phyloP scores from a whole-genome alignment of 2,329 filamentous ascomycete species.

The Colletotrichum paranaense region DNA sequence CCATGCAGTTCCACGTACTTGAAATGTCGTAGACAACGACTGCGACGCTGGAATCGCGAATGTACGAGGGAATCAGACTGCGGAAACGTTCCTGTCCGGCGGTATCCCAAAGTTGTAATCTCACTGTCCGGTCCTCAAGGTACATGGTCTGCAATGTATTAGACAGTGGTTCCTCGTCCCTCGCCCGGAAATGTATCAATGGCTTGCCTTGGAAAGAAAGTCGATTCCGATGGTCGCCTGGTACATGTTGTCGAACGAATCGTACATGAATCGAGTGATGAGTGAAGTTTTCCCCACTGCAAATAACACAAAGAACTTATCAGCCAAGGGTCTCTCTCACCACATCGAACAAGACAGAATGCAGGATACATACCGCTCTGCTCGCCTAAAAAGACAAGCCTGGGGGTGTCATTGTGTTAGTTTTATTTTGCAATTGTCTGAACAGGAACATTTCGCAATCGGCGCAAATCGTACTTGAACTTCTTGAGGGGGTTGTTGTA shows the following conservation, averaged over 20 bases:
- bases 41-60: slow-evolving; percentile 96
- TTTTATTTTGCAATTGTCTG: not conserved
- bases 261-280: slow-evolving; percentile 99
- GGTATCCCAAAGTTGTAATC: slow-evolving; percentile 98
- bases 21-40: slow-evolving; percentile 99
- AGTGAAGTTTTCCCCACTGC: slow-evolving; percentile 97
- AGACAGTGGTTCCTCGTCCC: not conserved
- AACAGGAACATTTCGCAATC: not conserved
- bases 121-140: slow-evolving; percentile 96
- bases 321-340: slow-evolving; percentile 1
- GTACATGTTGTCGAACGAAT: slow-evolving; percentile 99
- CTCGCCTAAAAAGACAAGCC: slow-evolving; percentile 96
- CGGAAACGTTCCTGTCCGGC: slow-evolving; percentile 98
- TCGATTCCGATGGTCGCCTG: slow-evolving; percentile 99
- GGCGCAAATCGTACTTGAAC: slow-evolving; percentile 80
- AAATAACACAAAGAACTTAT: not conserved
- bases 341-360: not conserved
- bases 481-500: slow-evolving; percentile 99
- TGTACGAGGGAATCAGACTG: slow-evolving; percentile 97
- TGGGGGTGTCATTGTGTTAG: slow-evolving; percentile 52
- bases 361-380: slow-evolving; percentile 85
- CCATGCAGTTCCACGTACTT: slow-evolving; percentile 60
- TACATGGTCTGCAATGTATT: slow-evolving; percentile 85
- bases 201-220: slow-evolving; percentile 91
- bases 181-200: slow-evolving; percentile 34